phyloP scores from a whole-genome alignment of 805 yeast genomes.

The Scheffersomyces stipitis region DNA sequence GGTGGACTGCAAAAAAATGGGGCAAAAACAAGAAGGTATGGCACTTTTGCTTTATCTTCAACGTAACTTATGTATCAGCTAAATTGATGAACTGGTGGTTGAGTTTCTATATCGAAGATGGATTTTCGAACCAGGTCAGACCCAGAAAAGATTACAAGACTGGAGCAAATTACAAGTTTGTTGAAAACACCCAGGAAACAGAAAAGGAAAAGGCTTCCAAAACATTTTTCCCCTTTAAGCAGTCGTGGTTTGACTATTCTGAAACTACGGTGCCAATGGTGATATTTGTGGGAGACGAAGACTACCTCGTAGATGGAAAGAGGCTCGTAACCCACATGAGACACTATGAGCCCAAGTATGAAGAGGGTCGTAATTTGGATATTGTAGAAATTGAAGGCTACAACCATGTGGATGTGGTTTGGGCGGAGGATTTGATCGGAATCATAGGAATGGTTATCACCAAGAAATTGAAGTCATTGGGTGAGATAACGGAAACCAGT shows the following conservation, averaged over 20 bases:
- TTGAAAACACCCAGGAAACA: conserved; percentile 4
- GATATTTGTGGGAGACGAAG: conserved; percentile 70
- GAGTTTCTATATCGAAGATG: conserved; percentile 35
- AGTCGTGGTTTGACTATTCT: conserved; percentile 51
- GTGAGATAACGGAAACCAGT: background rate
- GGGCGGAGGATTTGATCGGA: conserved; percentile 80
- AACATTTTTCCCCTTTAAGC: conserved; percentile 51
- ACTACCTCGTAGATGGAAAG: conserved; percentile 75
- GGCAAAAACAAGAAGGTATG: conserved; percentile 58
- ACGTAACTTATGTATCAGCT: conserved; percentile 80
- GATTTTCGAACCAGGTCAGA: conserved; percentile 39
- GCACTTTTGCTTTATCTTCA: conserved; percentile 75
- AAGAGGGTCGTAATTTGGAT: conserved; percentile 33
- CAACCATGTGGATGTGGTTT: conserved; percentile 86
- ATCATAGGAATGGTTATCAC: conserved; percentile 52
- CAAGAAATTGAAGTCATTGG: conserved; percentile 7
- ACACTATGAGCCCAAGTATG: conserved; percentile 51
- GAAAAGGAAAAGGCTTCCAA: conserved; percentile 41
- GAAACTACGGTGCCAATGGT: conserved; percentile 52
- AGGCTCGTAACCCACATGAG: conserved; percentile 64
- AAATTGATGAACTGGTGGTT: conserved; percentile 94
- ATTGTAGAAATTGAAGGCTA: conserved; percentile 56
- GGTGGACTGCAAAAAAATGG: conserved; percentile 82
- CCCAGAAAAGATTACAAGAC: conserved; percentile 29
- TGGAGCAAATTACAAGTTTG: conserved; percentile 22